These are phyloP conservation scores for Starmerella asiatica DNA, from an alignment of 805 yeast species.

Conservation along the genomic window DNA sequence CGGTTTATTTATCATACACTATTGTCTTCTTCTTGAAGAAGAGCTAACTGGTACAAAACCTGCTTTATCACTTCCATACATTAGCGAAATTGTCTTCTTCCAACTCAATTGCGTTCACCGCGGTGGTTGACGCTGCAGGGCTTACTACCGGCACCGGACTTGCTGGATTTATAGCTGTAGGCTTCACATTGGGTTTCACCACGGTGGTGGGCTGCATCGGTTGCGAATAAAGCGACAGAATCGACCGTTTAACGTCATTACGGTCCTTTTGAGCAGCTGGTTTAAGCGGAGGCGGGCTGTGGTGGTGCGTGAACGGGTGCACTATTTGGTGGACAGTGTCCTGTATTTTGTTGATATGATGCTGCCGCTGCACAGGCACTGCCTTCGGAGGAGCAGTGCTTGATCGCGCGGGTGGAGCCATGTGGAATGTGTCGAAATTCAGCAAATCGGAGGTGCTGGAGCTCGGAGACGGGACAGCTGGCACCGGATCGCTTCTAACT, in stretches of 20 bases:
- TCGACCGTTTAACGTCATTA: slow-evolving; percentile 85
- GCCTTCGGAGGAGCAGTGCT: neutral
- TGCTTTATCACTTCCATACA: slow-evolving; percentile 16
- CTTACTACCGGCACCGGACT: neutral
- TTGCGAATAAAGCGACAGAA: slow-evolving; percentile 60
- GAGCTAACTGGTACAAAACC: too few species aligned
- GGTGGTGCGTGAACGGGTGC: slow-evolving; percentile 1
- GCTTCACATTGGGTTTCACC: slow-evolving; percentile 2
- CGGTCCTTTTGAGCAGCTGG: slow-evolving; percentile 30
- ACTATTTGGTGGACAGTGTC: neutral
- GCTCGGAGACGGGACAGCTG: neutral
- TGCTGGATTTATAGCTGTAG: neutral
- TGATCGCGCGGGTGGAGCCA: slow-evolving; percentile 4
- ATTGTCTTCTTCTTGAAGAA: too few species aligned
- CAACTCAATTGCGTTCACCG: slow-evolving; percentile 4
- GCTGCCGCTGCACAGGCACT: slow-evolving; percentile 4
- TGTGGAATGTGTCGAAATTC: neutral
- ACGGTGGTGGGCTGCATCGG: slow-evolving; percentile 6
- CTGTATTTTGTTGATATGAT: neutral
- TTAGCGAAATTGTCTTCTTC: slow-evolving; percentile 17
- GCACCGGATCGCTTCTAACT: neutral
- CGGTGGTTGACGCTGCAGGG: slow-evolving; percentile 2
- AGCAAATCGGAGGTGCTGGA: neutral
- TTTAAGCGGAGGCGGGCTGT: slow-evolving; percentile 17
- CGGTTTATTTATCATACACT: neutral